A percentile compares a stretch with the other conserved stretches of the same genome.
Evolutionary conservation across 306 rosid species (phyloP).

Genomic region (Prinsepia uniflora): DNA sequence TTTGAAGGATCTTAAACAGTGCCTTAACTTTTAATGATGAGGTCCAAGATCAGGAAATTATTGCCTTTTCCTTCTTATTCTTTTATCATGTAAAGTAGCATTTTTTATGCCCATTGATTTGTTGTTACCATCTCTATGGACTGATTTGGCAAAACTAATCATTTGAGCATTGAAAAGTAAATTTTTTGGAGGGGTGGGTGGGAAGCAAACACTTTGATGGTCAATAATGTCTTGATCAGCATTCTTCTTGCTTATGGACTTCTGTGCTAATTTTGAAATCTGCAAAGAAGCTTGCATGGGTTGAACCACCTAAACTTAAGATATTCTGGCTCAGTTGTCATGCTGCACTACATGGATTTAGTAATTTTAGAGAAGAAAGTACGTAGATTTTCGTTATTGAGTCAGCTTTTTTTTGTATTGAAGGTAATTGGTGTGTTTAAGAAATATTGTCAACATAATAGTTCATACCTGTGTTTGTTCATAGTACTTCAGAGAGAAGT

Average conservation of each 20-base stretch:
- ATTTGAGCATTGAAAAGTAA: not conserved
- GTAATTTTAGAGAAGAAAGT: not conserved
- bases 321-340: not conserved
- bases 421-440: not conserved
- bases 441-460: not conserved
- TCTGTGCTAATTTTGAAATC: not conserved
- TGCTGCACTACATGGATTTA: not conserved
- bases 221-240: not conserved
- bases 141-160: not conserved
- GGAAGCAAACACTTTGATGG: not conserved
- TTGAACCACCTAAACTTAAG: not conserved
- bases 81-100: not conserved
- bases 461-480: not conserved
- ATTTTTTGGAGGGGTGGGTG: not conserved
- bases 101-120: not conserved
- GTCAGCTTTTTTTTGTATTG: not conserved
- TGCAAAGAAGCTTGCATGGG: not conserved
- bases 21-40: conserved; percentile 35
- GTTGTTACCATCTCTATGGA: not conserved
- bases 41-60: conserved; percentile 25
- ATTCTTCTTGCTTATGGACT: not conserved
- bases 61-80: conserved; percentile 16
- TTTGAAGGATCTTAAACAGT: conserved; percentile 47
- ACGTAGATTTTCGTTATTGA: not conserved
- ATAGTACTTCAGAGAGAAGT: not conserved